phyloP scores from a whole-genome alignment of 495 filamentous ascomycete genomes.

The Lepidopterella palustris region DNA sequence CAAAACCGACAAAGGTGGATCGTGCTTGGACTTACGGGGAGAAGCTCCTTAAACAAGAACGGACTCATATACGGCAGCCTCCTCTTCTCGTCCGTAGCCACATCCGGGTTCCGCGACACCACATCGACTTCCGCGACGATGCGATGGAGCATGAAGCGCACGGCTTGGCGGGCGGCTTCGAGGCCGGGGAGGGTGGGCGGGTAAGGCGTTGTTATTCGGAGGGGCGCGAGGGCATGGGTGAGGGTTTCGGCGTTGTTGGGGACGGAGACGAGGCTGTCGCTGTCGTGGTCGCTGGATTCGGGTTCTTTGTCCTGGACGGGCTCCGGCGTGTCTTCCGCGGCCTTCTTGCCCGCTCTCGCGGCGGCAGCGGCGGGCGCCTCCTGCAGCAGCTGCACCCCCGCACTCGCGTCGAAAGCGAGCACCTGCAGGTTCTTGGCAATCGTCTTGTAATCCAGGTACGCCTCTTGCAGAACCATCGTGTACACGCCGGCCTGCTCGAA shows the following conservation, averaged over 20 bases:
- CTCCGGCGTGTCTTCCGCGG: neutral
- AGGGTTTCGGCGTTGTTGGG: neutral
- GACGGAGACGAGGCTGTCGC: neutral
- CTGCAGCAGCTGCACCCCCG: neutral
- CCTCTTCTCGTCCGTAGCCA: neutral
- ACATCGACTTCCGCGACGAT: neutral
- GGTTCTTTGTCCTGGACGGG: neutral
- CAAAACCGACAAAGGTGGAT: neutral
- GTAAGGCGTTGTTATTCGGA: neutral
- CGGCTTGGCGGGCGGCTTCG: neutral
- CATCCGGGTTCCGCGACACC: neutral
- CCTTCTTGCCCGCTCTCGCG: no score
- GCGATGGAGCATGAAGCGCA: neutral
- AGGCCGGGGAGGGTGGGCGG: neutral
- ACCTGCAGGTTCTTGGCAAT: neutral
- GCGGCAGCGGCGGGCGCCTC: neutral
- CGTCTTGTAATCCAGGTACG: neutral
- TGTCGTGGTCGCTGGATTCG: neutral
- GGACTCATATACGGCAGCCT: neutral
- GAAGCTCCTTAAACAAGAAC: neutral
- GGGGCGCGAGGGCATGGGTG: neutral
- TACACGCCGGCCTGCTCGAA: neutral
- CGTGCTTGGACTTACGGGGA: neutral
- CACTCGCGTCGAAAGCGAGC: neutral
- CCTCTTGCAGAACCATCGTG: neutral